Evolutionary conservation across 768 basidiomycete genomes (phyloP).

Genomic region (Boletus sp.): DNA sequence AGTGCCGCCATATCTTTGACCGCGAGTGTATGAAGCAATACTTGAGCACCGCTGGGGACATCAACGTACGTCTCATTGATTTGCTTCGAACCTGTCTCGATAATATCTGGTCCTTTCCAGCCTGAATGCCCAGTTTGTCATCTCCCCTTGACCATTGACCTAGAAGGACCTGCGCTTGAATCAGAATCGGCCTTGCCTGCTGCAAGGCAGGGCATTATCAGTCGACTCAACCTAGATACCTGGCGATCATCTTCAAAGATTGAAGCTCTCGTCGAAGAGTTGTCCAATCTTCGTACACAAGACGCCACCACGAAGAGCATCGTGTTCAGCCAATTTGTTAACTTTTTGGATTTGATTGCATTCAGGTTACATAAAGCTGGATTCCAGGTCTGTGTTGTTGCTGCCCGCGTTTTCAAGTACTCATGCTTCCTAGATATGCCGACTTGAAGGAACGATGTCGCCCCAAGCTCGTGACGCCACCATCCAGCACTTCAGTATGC

Average conservation of each 20-base stretch:
- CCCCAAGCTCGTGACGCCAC: slow-evolving; percentile 93
- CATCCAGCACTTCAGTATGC: slow-evolving; percentile 87
- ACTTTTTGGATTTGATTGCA: slow-evolving; percentile 90
- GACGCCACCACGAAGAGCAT: slow-evolving; percentile 94
- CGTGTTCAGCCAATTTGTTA: slow-evolving; percentile 95
- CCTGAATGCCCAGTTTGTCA: slow-evolving; percentile 96
- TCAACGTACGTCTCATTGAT: slow-evolving; percentile 43
- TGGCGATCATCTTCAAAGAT: slow-evolving; percentile 98
- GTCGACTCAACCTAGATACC: slow-evolving; percentile 79
- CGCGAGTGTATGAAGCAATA: slow-evolving; percentile 95
- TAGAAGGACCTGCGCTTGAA: slow-evolving; percentile 92
- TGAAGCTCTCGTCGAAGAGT: slow-evolving; percentile 92
- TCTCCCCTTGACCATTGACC: slow-evolving; percentile 85
- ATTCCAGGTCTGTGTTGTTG: slow-evolving; percentile 59
- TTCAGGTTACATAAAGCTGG: slow-evolving; percentile 89
- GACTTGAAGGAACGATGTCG: slow-evolving; percentile 96
- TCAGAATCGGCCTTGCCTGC: slow-evolving; percentile 52
- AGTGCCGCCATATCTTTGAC: slow-evolving; percentile 93
- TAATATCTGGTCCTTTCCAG: slow-evolving; percentile 33
- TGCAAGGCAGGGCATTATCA: slow-evolving; percentile 87
- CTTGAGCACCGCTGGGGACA: slow-evolving; percentile 68
- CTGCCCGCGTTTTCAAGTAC: neutral
- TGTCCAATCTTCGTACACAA: slow-evolving; percentile 76
- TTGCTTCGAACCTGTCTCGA: neutral
- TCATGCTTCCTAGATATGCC: slow-evolving; percentile 62